Evolutionary conservation across 495 filamentous ascomycete species (phyloP), one percentile per base, ranked within the genome.

Genomic region (Podospora bellae-mahoneyi): DNA sequence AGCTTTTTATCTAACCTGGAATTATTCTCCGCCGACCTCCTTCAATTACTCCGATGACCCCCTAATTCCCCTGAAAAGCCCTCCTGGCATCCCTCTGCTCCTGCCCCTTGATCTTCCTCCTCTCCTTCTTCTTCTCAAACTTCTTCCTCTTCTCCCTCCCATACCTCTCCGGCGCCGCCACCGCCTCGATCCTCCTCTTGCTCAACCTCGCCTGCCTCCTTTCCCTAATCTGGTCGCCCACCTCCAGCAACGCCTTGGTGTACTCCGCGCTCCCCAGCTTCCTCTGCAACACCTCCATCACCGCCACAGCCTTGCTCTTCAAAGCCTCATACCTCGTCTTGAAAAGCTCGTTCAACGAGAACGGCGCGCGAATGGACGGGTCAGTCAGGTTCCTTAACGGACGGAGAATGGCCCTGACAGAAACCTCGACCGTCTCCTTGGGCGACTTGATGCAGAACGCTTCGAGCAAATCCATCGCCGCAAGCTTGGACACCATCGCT

Each of bases 381-480:
- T 97, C 93, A 0, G 91, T 94, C 58, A 97, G 78, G 73, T 94
- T 90, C 74, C 93, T 88, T 19, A 97, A 83, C 18, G 95, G 92
- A 26, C 90, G 85, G 5, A 99, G 84, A 64, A 97, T 84, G 6
- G 82, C 84, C 62, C 84, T 81, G 20, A 94, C 78, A 9, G 85
- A 89, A 0, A 86, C 81, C 4, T 72, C 73, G 7, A 98, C 80
- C 20, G 86, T 81, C 2, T 84, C 82, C 6, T 78, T 73, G 2
- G 88, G 78, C 3, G 91, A 80, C 77, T 75, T 88, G 78, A 72
- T 81, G 78, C 68, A 91, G 76, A 73, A 89, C 76, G 70, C 87
- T 79, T 79, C 77, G 30, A 97, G 78, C 28, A 97, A 85, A 55
- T 89, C 86, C 60, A 98, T 84, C 18, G 91, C 85, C 1, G 91